Conservation (phyloP, 768 basidiomycete genomes). For the Collybia mongolica region DNA sequence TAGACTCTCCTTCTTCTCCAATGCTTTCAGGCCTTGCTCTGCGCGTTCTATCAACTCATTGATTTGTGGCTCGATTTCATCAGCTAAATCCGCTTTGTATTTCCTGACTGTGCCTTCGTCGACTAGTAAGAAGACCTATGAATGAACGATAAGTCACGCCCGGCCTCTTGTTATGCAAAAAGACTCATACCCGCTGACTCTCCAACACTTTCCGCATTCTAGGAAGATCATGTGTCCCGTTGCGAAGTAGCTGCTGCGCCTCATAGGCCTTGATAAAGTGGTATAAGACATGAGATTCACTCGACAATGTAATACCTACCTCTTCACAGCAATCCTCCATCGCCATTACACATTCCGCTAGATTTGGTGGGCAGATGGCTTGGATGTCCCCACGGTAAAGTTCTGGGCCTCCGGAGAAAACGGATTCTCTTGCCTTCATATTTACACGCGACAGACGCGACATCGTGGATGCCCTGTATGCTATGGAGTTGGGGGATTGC, state of each 20-base stretch:
- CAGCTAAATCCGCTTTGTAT: constrained; percentile 74
- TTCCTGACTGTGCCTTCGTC: constrained; percentile 69
- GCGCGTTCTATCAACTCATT: constrained; percentile 71
- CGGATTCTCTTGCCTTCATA: constrained; percentile 62
- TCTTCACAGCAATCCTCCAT: constrained; percentile 85
- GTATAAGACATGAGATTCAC: background rate
- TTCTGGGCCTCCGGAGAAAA: constrained; percentile 68
- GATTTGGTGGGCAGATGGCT: constrained; percentile 66
- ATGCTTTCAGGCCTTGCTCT: constrained; percentile 60
- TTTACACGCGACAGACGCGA: constrained; percentile 51
- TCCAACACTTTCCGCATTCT: constrained; percentile 68
- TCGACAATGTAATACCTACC: constrained; percentile 30
- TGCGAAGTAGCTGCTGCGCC: constrained; percentile 65
- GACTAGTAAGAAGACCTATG: constrained; percentile 71
- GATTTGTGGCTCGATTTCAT: constrained; percentile 81
- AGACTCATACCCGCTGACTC: constrained; percentile 55
- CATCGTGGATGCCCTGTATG: constrained; percentile 25
- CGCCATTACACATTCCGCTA: constrained; percentile 73
- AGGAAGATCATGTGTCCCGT: constrained; percentile 70
- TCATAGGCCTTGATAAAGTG: constrained; percentile 51
- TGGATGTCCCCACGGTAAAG: constrained; percentile 63
- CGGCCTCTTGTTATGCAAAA: background rate
- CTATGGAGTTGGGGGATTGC: background rate
- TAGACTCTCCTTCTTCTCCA: constrained; percentile 61
- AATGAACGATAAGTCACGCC: background rate